A percentile compares a stretch with the other conserved stretches of the same genome.
These are phyloP conservation scores for Vanrija sp. DNA, from an alignment of 1,284 basidiomycete species.

Conservation along the genomic window DNA sequence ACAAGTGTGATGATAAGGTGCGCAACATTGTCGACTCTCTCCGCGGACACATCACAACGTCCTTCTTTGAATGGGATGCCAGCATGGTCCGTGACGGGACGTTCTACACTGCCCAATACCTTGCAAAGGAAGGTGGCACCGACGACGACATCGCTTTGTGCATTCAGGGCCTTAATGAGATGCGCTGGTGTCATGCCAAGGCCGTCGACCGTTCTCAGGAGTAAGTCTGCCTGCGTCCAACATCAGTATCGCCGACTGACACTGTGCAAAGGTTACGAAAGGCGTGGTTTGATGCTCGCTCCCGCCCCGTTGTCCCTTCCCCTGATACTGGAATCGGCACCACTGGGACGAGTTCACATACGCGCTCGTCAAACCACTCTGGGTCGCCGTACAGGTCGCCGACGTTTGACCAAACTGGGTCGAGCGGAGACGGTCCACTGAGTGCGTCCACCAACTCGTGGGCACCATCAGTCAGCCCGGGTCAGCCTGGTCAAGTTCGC, in stretches of 20 bases:
- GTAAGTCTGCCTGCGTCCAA: slow-evolving; percentile 1
- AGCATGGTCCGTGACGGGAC: slow-evolving; percentile 61
- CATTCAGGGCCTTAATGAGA: slow-evolving; percentile 65
- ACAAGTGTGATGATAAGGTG: slow-evolving; percentile 52
- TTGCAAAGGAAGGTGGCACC: slow-evolving; percentile 57
- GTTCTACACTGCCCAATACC: slow-evolving; percentile 70
- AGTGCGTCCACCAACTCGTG: too few relatives aligned
- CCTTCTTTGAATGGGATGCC: slow-evolving; percentile 75
- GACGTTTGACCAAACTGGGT: not conserved
- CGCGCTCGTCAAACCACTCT: not conserved
- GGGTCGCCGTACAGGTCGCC: slow-evolving; percentile 14
- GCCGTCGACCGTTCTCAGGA: slow-evolving; percentile 58
- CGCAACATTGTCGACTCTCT: slow-evolving; percentile 58
- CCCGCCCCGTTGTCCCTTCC: not conserved
- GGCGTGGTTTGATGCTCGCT: not conserved
- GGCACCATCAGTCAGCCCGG: too few relatives aligned
- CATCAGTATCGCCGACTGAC: not conserved
- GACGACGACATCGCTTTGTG: slow-evolving; percentile 69
- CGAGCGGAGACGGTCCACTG: not conserved
- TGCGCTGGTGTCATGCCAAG: slow-evolving; percentile 74
- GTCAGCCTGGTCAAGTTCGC: not conserved
- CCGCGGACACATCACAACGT: slow-evolving; percentile 37
- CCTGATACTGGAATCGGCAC: not conserved
- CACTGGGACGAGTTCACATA: not conserved
- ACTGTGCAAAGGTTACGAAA: not conserved